Evolutionary conservation across 352 stramenopile species (phyloP).

Genomic region (Pythium aphanidermatum): DNA sequence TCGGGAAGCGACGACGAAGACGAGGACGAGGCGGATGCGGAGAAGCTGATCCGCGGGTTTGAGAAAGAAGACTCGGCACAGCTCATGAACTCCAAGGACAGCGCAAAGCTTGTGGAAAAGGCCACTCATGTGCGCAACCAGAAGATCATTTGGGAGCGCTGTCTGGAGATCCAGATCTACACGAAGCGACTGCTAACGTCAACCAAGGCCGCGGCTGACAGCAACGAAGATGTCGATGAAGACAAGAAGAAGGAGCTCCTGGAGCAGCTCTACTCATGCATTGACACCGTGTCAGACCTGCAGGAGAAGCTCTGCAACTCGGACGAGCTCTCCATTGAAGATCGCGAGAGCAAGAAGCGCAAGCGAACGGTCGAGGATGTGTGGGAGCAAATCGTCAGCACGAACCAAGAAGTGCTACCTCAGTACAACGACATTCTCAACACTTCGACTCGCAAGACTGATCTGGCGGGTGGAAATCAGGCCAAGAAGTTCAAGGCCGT

Average conservation of each 20-base stretch:
- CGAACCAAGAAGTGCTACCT: constrained; percentile 43
- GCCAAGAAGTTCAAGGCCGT: constrained; percentile 86
- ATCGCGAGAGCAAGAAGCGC: constrained; percentile 45
- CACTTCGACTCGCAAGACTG: constrained; percentile 70
- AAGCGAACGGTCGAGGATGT: constrained; percentile 50
- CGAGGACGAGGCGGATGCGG: constrained; percentile 46
- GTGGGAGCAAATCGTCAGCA: constrained; percentile 40
- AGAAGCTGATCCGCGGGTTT: constrained; percentile 74
- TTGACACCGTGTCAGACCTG: constrained; percentile 49
- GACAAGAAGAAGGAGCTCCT: constrained; percentile 34
- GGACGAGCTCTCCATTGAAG: constrained; percentile 30
- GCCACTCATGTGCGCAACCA: constrained; percentile 75
- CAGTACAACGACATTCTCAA: constrained; percentile 84
- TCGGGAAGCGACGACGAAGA: constrained; percentile 30
- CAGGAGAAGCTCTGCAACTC: constrained; percentile 70
- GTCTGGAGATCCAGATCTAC: constrained; percentile 82
- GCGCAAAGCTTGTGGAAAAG: constrained; percentile 70
- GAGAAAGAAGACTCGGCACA: constrained; percentile 72
- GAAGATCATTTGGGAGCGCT: constrained; percentile 81
- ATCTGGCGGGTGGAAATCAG: constrained; percentile 50
- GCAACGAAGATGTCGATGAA: constrained; percentile 14
- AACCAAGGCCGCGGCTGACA: constrained; percentile 23
- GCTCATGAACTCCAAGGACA: constrained; percentile 72
- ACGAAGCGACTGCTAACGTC: constrained; percentile 67
- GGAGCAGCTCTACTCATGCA: constrained; percentile 51